These are phyloP conservation scores for Wickerhamiella australiensis DNA, from an alignment of 805 yeast species.

Conservation along the genomic window DNA sequence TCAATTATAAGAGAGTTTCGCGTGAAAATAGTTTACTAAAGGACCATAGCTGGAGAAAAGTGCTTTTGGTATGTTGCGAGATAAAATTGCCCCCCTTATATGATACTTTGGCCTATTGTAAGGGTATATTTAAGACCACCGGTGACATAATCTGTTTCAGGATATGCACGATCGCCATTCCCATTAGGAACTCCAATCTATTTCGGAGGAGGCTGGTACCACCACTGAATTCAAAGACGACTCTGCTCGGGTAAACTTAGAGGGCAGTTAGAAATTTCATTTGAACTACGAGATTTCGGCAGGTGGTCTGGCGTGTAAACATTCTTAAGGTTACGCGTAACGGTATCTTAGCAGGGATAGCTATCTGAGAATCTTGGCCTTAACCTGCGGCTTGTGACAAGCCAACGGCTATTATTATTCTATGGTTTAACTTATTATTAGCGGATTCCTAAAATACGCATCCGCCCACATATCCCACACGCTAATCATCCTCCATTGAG, in stretches of 20 bases:
- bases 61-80: no score
- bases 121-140: background rate
- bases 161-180: background rate
- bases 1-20: background rate
- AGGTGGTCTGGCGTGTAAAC: background rate
- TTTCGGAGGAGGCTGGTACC: background rate
- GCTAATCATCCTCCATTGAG: no score
- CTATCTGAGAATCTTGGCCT: background rate
- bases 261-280: background rate
- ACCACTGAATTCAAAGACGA: background rate
- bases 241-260: background rate
- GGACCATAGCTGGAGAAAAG: no score
- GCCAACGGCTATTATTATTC: no score
- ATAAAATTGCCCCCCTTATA: no score
- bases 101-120: background rate
- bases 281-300: background rate
- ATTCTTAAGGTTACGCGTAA: slow-evolving; percentile 1
- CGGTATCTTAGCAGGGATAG: background rate
- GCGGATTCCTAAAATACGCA: no score
- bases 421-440: no score
- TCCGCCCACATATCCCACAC: no score
- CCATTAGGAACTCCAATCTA: background rate
- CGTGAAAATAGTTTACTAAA: no score
- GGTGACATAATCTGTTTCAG: background rate
- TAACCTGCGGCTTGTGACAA: no score